These are phyloP conservation scores for Calonectria henricotiae DNA, from an alignment of 2,329 filamentous ascomycete species.

Conservation along the genomic window DNA sequence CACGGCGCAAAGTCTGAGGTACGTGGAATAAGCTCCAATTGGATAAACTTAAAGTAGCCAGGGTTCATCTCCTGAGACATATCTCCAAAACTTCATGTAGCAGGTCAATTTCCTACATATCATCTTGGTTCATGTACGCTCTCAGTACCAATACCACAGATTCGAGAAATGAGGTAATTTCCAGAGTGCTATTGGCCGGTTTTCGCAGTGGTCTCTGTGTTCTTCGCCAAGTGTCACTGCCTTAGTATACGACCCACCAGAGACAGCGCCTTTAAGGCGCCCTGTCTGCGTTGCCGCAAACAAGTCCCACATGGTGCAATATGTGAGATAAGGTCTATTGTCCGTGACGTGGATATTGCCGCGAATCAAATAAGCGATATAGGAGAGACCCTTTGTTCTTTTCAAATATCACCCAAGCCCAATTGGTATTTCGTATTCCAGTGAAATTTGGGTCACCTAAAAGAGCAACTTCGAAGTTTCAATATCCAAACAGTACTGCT, in stretches of 20 bases:
- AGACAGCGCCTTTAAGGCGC: slow-evolving; percentile 8
- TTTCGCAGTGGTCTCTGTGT: neutral
- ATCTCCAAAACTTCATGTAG: neutral
- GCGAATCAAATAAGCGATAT: neutral
- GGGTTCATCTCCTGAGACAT: neutral
- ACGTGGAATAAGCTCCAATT: neutral
- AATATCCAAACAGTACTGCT: neutral
- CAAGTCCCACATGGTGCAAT: slow-evolving; percentile 13
- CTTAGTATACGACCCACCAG: slow-evolving; percentile 3
- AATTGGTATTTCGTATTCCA: neutral
- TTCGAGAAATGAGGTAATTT: neutral
- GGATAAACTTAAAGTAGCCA: neutral
- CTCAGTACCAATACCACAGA: neutral
- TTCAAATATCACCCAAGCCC: neutral
- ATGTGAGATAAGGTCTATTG: slow-evolving; percentile 9
- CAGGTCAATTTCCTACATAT: neutral
- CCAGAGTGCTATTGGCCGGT: neutral
- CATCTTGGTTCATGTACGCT: neutral
- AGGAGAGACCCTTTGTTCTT: neutral
- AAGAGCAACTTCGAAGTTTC: neutral
- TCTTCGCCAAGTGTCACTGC: slow-evolving; percentile 8
- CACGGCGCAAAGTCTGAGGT: neutral
- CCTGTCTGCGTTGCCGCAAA: neutral
- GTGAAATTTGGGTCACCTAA: neutral
- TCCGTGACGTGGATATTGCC: neutral